Conservation (phyloP, 441 rosid species). For the Jatropha multifida region DNA sequence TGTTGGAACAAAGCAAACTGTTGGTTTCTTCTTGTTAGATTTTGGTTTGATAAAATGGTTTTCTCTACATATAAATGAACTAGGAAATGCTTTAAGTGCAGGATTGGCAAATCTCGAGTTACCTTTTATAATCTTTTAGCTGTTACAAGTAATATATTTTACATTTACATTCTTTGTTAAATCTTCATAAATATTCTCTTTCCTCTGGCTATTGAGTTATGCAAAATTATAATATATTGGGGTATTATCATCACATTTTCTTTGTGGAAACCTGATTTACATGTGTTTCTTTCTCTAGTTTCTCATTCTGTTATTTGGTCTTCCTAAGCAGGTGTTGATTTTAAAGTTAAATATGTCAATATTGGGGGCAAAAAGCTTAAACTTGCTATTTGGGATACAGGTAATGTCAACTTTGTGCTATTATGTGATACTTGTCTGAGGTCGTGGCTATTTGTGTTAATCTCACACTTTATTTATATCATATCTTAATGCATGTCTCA, state of each 20-base stretch:
- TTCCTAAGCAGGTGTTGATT: slow-evolving; percentile 63
- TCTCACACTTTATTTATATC: neutral
- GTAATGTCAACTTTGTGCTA: slow-evolving; percentile 30
- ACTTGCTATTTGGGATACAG: slow-evolving; percentile 85
- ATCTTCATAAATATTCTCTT: neutral
- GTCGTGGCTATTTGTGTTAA: neutral
- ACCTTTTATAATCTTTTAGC: neutral
- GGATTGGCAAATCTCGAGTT: no score
- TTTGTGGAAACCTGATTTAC: neutral
- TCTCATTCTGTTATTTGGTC: neutral
- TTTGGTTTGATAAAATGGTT: no score
- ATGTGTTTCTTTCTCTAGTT: neutral
- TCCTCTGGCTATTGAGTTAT: neutral
- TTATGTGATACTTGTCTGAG: neutral
- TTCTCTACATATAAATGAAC: no score
- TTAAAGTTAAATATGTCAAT: slow-evolving; percentile 60
- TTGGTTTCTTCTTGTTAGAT: no score
- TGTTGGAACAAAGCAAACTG: no score
- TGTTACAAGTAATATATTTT: neutral
- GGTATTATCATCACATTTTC: neutral
- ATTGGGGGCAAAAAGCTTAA: slow-evolving; percentile 64
- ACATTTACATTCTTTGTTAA: neutral
- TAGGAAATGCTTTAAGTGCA: no score
- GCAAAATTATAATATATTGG: neutral
- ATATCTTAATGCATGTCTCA: neutral